phyloP scores from a whole-genome alignment of 768 basidiomycete genomes.

The Pleurotus tuoliensis region DNA sequence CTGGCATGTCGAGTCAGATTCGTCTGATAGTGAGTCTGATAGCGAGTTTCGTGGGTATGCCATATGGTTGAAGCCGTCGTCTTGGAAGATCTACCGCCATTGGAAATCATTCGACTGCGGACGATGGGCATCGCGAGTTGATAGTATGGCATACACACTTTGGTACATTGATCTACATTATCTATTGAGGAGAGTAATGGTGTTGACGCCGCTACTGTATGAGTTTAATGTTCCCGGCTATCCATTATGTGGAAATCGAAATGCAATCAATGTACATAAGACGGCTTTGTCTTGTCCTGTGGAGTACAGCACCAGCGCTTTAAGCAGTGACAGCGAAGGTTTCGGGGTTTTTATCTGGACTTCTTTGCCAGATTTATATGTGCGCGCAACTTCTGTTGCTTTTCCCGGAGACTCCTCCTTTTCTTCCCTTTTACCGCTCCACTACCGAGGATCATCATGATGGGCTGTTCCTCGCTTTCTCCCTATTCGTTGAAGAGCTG shows the following conservation, averaged over 20 bases:
- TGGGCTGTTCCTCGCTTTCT: slow-evolving; percentile 90
- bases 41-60: no score
- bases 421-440: slow-evolving; percentile 78
- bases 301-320: no score
- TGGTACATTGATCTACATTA: neutral
- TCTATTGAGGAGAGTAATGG: neutral
- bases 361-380: slow-evolving; percentile 75
- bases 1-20: no score
- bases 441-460: slow-evolving; percentile 89
- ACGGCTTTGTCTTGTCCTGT: no score
- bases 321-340: no score
- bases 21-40: no score
- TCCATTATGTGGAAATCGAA: no score
- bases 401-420: slow-evolving; percentile 76
- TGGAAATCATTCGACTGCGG: slow-evolving; percentile 2
- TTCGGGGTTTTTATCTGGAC: slow-evolving; percentile 11
- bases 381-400: slow-evolving; percentile 72
- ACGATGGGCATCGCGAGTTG: neutral
- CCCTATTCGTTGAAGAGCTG: slow-evolving; percentile 87
- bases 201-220: no score
- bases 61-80: no score
- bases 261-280: no score
- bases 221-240: no score
- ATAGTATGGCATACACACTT: neutral
- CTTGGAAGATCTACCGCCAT: neutral